Evolutionary conservation across 1,284 basidiomycete species (phyloP), one percentile per base, ranked within the genome.

Genomic region (Vanrija humicola): DNA sequence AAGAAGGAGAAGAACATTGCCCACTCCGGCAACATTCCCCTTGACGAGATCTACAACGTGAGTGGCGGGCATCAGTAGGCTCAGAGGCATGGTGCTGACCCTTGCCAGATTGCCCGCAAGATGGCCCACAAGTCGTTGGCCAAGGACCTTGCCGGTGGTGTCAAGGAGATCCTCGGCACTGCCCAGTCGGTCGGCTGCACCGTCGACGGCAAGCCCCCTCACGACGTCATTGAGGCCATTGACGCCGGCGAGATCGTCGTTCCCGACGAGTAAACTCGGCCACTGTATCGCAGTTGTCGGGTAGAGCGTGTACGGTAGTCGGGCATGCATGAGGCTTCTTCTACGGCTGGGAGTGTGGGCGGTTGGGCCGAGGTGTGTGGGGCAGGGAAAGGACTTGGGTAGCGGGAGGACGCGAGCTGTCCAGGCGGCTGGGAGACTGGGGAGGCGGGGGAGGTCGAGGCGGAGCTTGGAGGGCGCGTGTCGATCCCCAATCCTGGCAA

Each of bases 1-100:
- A 99, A 99, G 82, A 99, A 99, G 86, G 93, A 98, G 85, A 99
- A 99, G 85, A 98, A 98, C 85, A 95, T 98, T 82, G 94, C 93
- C 79, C 96, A 99, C 85, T 81, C 81, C 61, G 96, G 96, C 64
- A 98, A 98, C 83, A 84, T 99, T 67, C 77, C 93, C 57, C 83
- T 98, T 58, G 95, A 98, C 76, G 90, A 96, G 80, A 92, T 98
- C 74, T 81, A 93, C 75, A 88, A 95, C 92, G 70, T 77, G 63
- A 67, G 75, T 71, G 9, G 18, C 1, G 15, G 3, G 15, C 16
- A 16, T 3, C 3, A 43, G 21, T 5, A 43, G 18, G 40, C 10
- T 1, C 12, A 34, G 12, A 16, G n/a, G 43, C 3, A 19, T 7
- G 16, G 3, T 16, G 3, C 16, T 48, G 21, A 19, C 15, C n/a